phyloP scores from a whole-genome alignment of 352 stramenopile genomes.

The Salisapilia sapeloensis region DNA sequence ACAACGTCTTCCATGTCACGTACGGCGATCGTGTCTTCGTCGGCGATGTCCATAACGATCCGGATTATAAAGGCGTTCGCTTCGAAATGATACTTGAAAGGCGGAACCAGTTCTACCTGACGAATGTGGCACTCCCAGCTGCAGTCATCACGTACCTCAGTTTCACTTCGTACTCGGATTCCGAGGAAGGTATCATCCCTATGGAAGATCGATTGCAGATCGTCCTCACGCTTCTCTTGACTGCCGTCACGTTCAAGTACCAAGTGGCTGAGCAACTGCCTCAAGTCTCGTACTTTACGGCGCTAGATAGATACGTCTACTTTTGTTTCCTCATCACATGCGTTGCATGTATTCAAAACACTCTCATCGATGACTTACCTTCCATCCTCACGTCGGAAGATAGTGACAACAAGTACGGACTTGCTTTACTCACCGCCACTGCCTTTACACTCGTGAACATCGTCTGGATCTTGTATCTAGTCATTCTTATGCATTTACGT shows the following conservation, averaged over 20 bases:
- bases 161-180: slow-evolving; percentile 23
- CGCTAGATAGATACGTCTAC: slow-evolving; percentile 41
- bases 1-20: slow-evolving; percentile 34
- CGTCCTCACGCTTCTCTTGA: slow-evolving; percentile 37
- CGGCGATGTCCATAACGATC: slow-evolving; percentile 12
- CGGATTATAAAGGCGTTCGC: slow-evolving; percentile 19
- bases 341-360: slow-evolving; percentile 32
- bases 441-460: slow-evolving; percentile 25
- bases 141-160: slow-evolving; percentile 34
- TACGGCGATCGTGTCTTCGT: slow-evolving; percentile 33
- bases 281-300: slow-evolving; percentile 49
- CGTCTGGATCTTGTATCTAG: slow-evolving; percentile 10
- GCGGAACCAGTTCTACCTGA: slow-evolving; percentile 28
- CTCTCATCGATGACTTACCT: slow-evolving; percentile 25
- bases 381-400: slow-evolving; percentile 8
- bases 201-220: slow-evolving; percentile 34
- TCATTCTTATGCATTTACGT: slow-evolving; percentile 12
- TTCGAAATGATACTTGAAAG: slow-evolving; percentile 49
- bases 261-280: slow-evolving; percentile 24
- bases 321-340: slow-evolving; percentile 44
- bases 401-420: slow-evolving; percentile 10
- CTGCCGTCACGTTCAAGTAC: slow-evolving; percentile 44
- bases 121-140: slow-evolving; percentile 24
- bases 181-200: slow-evolving; percentile 19
- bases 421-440: slow-evolving; percentile 14